A percentile compares a stretch with the other conserved stretches of the same genome.
These are phyloP conservation scores for Biancaea sappan DNA, from an alignment of 306 rosid genomes.

Conservation along the genomic window DNA sequence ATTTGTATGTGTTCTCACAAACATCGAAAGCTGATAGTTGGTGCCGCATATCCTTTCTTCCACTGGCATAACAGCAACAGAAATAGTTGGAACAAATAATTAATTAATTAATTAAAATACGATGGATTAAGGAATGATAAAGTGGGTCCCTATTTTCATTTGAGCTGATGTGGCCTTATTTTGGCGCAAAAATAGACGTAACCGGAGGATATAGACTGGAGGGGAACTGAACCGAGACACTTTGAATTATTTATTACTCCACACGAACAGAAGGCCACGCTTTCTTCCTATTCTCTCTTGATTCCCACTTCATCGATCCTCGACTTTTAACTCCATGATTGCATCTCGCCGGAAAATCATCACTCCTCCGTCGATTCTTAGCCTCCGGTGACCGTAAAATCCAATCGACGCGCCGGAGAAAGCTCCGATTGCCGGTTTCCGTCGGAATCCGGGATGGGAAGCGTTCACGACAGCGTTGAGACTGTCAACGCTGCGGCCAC, in stretches of 20 bases:
- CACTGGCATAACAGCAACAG: too few relatives aligned
- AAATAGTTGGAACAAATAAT: too few relatives aligned
- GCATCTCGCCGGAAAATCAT: slow-evolving; percentile 29
- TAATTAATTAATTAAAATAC: neutral
- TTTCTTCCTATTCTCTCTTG: neutral
- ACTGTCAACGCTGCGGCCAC: slow-evolving; percentile 82
- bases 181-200: slow-evolving; percentile 39
- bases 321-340: slow-evolving; percentile 19
- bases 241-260: neutral
- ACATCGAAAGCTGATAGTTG: too few relatives aligned
- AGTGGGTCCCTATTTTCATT: slow-evolving; percentile 46
- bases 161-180: slow-evolving; percentile 35
- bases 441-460: slow-evolving; percentile 42
- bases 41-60: too few relatives aligned
- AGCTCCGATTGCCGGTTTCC: neutral
- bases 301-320: slow-evolving; percentile 22
- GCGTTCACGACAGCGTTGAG: slow-evolving; percentile 55
- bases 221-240: slow-evolving; percentile 11
- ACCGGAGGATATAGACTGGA: slow-evolving; percentile 41
- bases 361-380: neutral
- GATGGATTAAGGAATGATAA: neutral
- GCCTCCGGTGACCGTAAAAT: slow-evolving; percentile 15
- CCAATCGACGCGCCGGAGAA: neutral
- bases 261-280: neutral
- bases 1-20: too few relatives aligned